Evolutionary conservation across 192 early-diverging fungal genomes (phyloP), one percentile per base, ranked within the genome.

Genomic region (Coemansia sp.): DNA sequence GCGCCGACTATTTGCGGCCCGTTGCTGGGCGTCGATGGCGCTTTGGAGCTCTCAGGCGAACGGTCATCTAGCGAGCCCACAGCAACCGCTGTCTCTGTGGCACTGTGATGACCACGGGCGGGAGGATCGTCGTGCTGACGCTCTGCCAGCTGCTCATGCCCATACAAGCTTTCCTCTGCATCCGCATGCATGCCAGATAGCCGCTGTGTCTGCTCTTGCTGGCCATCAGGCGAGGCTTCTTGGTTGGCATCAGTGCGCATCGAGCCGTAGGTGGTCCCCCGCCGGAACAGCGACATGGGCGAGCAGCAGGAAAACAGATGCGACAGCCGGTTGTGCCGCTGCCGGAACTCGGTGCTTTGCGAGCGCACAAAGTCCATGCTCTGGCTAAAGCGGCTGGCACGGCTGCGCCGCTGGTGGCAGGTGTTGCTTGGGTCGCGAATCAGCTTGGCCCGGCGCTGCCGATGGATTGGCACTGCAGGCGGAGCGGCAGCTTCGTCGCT

Each of bases 361-460:
- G 63, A 59, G 37, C 64, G 74, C 60, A 63, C 53, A 61, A 70
- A 64, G 42, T 77, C 74, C 74, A 77, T 70, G 64, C 74, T 77
- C 36, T 77, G 74, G 3, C 65, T 56, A 11, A 56, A 60, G 15
- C 59, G 61, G 36, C 66, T 67, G 39, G 53, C 9, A 34, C 54
- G 56, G 23, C 30, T 64, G 54, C 58, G 66, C 31, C 60, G 72
- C 50, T 51, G 67, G 51, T 76, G 72, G 53, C 58, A 60, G 23
- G 63, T 69, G 50, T 77, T 77, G 64, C 56, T 63, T 8, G 74
- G 63, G 56, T 70, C 56, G 56, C 73, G 66, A 30, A 76, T 60
- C 52, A 76, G 73, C 63, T 76, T 76, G 59, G 56, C 61, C 50
- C 54, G 49, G 60, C 73, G 73, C 31, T 53, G 62, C 15, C 62